Base-by-base conservation (phyloP, 1,139 yeast species). In the Petasospora rhodanensis region DNA sequence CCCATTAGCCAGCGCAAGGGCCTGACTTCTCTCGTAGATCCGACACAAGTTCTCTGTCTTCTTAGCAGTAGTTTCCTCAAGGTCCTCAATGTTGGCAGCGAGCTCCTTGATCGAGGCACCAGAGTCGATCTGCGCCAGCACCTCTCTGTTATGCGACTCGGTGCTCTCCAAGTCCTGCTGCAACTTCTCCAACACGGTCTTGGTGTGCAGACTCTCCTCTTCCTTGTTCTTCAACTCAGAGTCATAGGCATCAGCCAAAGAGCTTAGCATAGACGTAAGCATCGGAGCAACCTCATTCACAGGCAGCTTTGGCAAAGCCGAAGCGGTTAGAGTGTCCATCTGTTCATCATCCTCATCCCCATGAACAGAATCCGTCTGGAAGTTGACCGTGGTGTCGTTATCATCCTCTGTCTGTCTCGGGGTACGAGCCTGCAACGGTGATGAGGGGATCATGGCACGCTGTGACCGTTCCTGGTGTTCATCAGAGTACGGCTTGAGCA, bases 11-110 rank as follows among this genome's bases (percentile, higher is more conserved):
- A 81, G 57, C 30, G 70, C 74, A 25, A 72, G 62, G 0, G 84
- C 78, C 48, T 79, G 87, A 1, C 78, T 62, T 33, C 79, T 65
- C 48, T 78, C 80, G 15, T 73, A 58, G 6, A 71, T 47, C 35
- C 60, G 61, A 16, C 60, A 59, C 30, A 74, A 54, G 26, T 58
- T 58, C n/a, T 42, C 40, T 3, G 60, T 51, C 28, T 61, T 56
- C 13, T 52, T 49, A 4, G 44, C 42, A 12, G 56, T 48, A 17
- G 41, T 44, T 4, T 44, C 41, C 22, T 58, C 58, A 20, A 56
- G 39, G 19, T 53, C 54, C 4, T 47, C 47, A 11, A 66, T 51
- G 12, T 54, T 52, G 10, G 35, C 37, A 35, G 58, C 52, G 21
- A 61, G 41, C 21, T 61, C 53, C 6, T 43, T 44, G 7, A 40